These are phyloP conservation scores for Rhinocladiella similis DNA, from an alignment of 2,329 filamentous ascomycete genomes.

Conservation along the genomic window DNA sequence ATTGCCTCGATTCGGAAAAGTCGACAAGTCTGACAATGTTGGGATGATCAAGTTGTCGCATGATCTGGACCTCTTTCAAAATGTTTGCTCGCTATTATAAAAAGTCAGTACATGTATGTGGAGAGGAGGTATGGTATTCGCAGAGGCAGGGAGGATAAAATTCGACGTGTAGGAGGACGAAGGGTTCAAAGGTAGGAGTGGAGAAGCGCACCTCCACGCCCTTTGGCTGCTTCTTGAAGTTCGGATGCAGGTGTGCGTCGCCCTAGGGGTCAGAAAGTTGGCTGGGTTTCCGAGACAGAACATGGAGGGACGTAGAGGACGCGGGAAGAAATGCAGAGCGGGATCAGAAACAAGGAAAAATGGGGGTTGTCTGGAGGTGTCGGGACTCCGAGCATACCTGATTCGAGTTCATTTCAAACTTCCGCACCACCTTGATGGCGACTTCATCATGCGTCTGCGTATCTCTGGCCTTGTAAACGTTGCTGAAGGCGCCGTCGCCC, in stretches of 20 bases:
- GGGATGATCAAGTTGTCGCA: conserved; percentile 93
- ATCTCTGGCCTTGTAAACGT: conserved; percentile 90
- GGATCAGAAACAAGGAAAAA: conserved; percentile 29
- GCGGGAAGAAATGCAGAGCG: not conserved
- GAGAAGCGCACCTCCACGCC: conserved; percentile 85
- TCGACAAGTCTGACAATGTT: conserved; percentile 94
- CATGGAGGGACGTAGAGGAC: conserved; percentile 3
- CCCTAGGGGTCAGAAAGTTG: conserved; percentile 66
- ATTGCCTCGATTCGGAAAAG: conserved; percentile 89
- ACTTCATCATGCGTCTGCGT: conserved; percentile 68
- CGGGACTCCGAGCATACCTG: conserved; percentile 70
- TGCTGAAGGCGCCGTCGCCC: conserved; percentile 98
- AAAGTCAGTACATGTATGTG: conserved; percentile 31
- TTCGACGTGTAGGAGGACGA: conserved; percentile 12
- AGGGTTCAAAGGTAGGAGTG: conserved; percentile 36
- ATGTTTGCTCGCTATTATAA: conserved; percentile 84
- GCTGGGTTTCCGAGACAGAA: conserved; percentile 42
- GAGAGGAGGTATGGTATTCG: conserved; percentile 24
- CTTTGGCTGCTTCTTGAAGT: conserved; percentile 93
- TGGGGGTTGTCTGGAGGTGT: conserved; percentile 23
- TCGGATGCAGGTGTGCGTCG: conserved; percentile 89
- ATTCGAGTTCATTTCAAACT: conserved; percentile 97
- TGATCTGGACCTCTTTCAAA: conserved; percentile 97
- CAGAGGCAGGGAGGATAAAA: not conserved
- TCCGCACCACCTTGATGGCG: conserved; percentile 97